Base-by-base conservation (phyloP, 2,329 filamentous ascomycete species). In the Trichoderma koningiopsis region DNA sequence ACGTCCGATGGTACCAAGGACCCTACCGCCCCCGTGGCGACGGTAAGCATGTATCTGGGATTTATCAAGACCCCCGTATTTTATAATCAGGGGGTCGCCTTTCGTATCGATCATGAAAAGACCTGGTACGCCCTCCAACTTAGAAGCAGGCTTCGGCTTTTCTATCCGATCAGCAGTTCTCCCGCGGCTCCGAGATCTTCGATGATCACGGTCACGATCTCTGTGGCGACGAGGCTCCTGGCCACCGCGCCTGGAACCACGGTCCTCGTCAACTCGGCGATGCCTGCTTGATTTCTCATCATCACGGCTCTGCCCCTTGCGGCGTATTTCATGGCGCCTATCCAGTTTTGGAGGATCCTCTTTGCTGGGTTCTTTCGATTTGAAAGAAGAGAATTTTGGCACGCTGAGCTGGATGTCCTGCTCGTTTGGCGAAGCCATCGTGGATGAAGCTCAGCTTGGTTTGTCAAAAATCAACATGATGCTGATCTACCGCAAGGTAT, bases 371-470 rank as follows among this genome's bases (percentile, higher is more conserved):
- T 72, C 72, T 27, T 75, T 77, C 43, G 87, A 62, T 73, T 86
- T 90, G 82, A 94, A 95, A 72, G 92, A 94, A 24, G 88, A 84
- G 76, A 95, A 94, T 74, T 89, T 93, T 6, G 92, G 92, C 5
- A 74, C 73, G 19, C 73, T 76, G 35, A 76, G 52, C 13, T 73
- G 71, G 10, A 52, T 10, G 22, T 64, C 31, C 33, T 61, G 56
- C 22, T 33, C 57, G 57, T 68, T 57, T 61, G 19, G 37, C 16
- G 65, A 61, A 10, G 65, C 57, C 65, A 68, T 68, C 19, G 58
- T 56, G 22, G 14, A 56, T 33, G 27, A 68, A 33, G 33, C 56
- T 68, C 57, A 68, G 35, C 49, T 47, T 19, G 57, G n/a, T 37
- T 40, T 22, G 37, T 27, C n/a, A n/a, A 47, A 22, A 33, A 31